Evolutionary conservation across 805 yeast species (phyloP).

Genomic region (Spathaspora sp.): DNA sequence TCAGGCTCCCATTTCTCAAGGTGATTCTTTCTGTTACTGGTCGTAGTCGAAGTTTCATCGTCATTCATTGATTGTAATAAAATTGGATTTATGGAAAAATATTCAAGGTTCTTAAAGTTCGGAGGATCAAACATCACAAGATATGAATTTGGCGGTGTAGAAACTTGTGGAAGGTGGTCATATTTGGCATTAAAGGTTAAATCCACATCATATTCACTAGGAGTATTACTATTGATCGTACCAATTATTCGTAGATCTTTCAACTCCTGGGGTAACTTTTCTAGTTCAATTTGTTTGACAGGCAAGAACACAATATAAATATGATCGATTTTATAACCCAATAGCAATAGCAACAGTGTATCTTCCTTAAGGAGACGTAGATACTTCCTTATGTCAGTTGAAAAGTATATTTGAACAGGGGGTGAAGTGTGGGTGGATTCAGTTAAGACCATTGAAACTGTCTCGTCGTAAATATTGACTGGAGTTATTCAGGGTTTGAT

Average conservation of each 20-base stretch:
- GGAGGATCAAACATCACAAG: slow-evolving; percentile 66
- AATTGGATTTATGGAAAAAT: slow-evolving; percentile 72
- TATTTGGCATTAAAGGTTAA: slow-evolving; percentile 2
- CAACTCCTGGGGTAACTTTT: slow-evolving; percentile 8
- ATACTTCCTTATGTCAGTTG: slow-evolving; percentile 23
- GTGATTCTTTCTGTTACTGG: slow-evolving; percentile 7
- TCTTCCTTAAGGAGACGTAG: slow-evolving; percentile 4
- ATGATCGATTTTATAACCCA: slow-evolving; percentile 23
- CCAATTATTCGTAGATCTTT: slow-evolving; percentile 15
- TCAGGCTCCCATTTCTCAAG: neutral
- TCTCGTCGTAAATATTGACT: slow-evolving; percentile 41
- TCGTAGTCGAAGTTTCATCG: slow-evolving; percentile 15
- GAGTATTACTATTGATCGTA: slow-evolving; percentile 10
- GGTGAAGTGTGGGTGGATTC: slow-evolving; percentile 3
- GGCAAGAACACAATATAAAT: slow-evolving; percentile 20
- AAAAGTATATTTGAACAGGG: slow-evolving; percentile 24
- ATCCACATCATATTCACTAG: slow-evolving; percentile 5
- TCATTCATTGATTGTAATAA: slow-evolving; percentile 48
- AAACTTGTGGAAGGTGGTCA: slow-evolving; percentile 13
- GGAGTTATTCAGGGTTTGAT: slow-evolving; percentile 32
- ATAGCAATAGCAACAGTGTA: slow-evolving; percentile 6
- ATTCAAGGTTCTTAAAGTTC: slow-evolving; percentile 64
- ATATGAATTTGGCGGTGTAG: slow-evolving; percentile 10
- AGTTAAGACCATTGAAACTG: slow-evolving; percentile 27
- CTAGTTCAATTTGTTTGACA: neutral